Percentiles rank a stretch among this genome's conserved stretches.
Evolutionary conservation across 2,329 filamentous ascomycete genomes (phyloP).

Genomic region (Cyphellophora attinorum): DNA sequence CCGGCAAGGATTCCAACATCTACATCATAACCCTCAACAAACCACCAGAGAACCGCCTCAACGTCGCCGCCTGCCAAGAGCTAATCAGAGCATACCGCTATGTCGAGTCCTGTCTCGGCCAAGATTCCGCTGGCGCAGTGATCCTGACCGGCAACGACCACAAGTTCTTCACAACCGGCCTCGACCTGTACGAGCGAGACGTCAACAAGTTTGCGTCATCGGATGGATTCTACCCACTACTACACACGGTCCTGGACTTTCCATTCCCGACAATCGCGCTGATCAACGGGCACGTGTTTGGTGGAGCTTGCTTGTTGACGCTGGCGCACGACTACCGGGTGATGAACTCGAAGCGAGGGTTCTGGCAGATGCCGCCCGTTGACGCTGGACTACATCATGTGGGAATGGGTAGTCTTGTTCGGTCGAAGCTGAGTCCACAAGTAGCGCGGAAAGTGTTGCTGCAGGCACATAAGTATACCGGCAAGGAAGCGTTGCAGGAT

Average conservation of each 20-base stretch:
- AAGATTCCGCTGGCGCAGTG: slow-evolving; percentile 40
- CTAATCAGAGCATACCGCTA: slow-evolving; percentile 39
- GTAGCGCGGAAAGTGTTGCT: slow-evolving; percentile 46
- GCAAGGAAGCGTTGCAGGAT: slow-evolving; percentile 39
- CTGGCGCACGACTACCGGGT: slow-evolving; percentile 37
- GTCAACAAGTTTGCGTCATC: slow-evolving; percentile 45
- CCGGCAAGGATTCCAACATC: slow-evolving; percentile 23
- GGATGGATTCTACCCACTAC: slow-evolving; percentile 44
- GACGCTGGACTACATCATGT: slow-evolving; percentile 45
- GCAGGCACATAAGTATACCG: slow-evolving; percentile 46
- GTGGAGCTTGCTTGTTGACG: slow-evolving; percentile 37
- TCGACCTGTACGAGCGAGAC: slow-evolving; percentile 37
- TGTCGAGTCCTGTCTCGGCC: slow-evolving; percentile 31
- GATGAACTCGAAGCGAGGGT: slow-evolving; percentile 37
- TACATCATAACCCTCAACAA: slow-evolving; percentile 46
- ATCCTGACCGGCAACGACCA: slow-evolving; percentile 40
- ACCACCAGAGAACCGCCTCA: slow-evolving; percentile 43
- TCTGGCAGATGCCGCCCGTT: slow-evolving; percentile 42
- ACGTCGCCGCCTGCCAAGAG: slow-evolving; percentile 40
- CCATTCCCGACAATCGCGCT: slow-evolving; percentile 37
- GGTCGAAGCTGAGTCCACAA: slow-evolving; percentile 40
- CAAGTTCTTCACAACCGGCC: slow-evolving; percentile 24
- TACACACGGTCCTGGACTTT: slow-evolving; percentile 32
- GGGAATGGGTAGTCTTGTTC: slow-evolving; percentile 42
- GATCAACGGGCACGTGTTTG: slow-evolving; percentile 39